These are phyloP conservation scores for Caryopteris hybrid DNA, from an alignment of 305 asterid species.

Conservation along the genomic window DNA sequence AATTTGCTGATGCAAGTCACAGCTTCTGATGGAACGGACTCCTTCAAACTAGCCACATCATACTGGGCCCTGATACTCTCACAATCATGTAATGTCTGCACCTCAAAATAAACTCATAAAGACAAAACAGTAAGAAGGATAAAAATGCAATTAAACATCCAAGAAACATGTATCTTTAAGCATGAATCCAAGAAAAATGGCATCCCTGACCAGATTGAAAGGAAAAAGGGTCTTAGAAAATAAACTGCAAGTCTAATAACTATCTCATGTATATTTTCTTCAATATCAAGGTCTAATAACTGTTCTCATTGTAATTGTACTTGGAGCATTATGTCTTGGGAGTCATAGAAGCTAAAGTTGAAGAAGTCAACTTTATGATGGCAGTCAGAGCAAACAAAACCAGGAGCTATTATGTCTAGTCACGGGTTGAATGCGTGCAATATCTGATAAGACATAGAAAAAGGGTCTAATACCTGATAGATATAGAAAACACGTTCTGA, in stretches of 20 bases:
- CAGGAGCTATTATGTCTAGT: not conserved
- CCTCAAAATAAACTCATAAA: conserved; percentile 17
- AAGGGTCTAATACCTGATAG: conserved; percentile 64
- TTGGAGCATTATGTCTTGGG: not conserved
- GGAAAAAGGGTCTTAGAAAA: not conserved
- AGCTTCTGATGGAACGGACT: conserved; percentile 54
- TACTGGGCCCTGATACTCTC: conserved; percentile 41
- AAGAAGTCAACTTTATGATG: no score
- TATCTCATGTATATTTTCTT: not conserved
- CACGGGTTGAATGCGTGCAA: conserved; percentile 1
- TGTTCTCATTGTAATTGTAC: not conserved
- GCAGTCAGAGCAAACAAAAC: conserved; percentile 9
- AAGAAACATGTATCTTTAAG: conserved; percentile 3
- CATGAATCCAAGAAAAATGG: not conserved
- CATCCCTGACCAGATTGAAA: not conserved
- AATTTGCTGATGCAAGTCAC: conserved; percentile 57
- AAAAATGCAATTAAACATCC: conserved; percentile 3
- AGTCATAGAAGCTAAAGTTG: no score
- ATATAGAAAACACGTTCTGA: conserved; percentile 92
- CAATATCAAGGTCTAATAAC: not conserved
- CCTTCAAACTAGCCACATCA: conserved; percentile 40
- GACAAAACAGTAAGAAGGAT: conserved; percentile 2
- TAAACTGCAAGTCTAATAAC: not conserved
- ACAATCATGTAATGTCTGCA: conserved; percentile 80
- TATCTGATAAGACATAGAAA: conserved; percentile 93